phyloP scores from a whole-genome alignment of 805 yeast species.

The Blastobotrys attinorum region DNA sequence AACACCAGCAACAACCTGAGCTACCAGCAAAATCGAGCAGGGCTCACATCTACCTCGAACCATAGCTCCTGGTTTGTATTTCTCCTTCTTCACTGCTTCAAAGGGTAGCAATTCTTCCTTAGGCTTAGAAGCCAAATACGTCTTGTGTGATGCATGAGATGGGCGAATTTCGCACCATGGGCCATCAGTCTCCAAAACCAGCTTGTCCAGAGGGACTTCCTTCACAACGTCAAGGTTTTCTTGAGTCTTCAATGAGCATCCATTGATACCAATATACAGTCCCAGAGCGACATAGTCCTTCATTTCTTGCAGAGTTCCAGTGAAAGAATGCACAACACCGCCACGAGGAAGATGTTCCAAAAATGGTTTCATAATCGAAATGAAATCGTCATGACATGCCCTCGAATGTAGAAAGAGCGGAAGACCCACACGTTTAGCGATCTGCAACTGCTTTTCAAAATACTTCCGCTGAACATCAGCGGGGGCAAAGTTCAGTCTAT shows the following conservation, averaged over 20 bases:
- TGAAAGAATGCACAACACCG: slow-evolving; percentile 94
- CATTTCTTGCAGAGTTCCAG: slow-evolving; percentile 69
- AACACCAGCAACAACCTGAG: slow-evolving; percentile 53
- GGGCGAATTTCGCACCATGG: slow-evolving; percentile 97
- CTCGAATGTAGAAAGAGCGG: slow-evolving; percentile 92
- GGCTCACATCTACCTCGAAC: slow-evolving; percentile 91
- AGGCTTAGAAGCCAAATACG: slow-evolving; percentile 33
- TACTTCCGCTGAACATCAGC: slow-evolving; percentile 56
- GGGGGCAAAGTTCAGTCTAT: slow-evolving; percentile 70
- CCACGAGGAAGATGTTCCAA: slow-evolving; percentile 38
- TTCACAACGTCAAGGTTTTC: slow-evolving; percentile 63
- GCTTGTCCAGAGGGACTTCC: slow-evolving; percentile 57
- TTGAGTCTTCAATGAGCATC: slow-evolving; percentile 79
- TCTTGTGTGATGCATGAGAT: slow-evolving; percentile 64
- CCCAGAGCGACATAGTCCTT: slow-evolving; percentile 47
- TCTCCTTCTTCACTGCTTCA: slow-evolving; percentile 59
- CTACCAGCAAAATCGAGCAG: slow-evolving; percentile 73
- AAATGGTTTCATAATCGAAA: slow-evolving; percentile 55
- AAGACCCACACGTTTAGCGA: slow-evolving; percentile 42
- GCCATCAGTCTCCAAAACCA: slow-evolving; percentile 90
- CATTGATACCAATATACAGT: slow-evolving; percentile 77
- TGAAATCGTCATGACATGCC: slow-evolving; percentile 73
- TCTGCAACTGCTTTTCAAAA: slow-evolving; percentile 67
- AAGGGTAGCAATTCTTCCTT: slow-evolving; percentile 39
- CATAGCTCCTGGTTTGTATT: slow-evolving; percentile 38